Evolutionary conservation across 495 filamentous ascomycete genomes (phyloP).

Genomic region (Corynascus novoguineensis): DNA sequence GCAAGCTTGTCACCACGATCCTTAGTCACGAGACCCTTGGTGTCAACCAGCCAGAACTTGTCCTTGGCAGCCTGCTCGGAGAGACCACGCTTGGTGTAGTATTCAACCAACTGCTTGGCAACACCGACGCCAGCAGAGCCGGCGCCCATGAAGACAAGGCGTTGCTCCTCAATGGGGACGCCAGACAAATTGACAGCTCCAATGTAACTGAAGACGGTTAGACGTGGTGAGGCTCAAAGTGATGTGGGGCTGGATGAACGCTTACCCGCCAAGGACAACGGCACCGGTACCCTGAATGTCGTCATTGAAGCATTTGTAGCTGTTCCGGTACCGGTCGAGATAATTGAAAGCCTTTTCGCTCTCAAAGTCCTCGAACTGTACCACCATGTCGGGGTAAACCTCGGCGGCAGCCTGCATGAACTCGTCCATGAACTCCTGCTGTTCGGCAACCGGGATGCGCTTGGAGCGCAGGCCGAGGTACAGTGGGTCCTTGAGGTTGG

Average conservation of each 20-base stretch:
- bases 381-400: constrained; percentile 85
- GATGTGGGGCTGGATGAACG: constrained; percentile 10
- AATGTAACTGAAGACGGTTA: constrained; percentile 57
- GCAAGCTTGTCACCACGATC: constrained; percentile 92
- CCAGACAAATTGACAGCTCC: constrained; percentile 86
- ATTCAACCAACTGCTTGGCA: constrained; percentile 92
- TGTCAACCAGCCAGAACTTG: constrained; percentile 98
- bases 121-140: constrained; percentile 95
- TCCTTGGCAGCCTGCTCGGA: constrained; percentile 82
- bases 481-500: constrained; percentile 81
- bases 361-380: constrained; percentile 99
- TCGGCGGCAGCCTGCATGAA: constrained; percentile 89
- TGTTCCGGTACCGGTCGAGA: constrained; percentile 77
- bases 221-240: neutral
- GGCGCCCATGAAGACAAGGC: constrained; percentile 92
- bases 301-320: constrained; percentile 95
- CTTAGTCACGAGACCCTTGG: constrained; percentile 86
- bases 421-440: constrained; percentile 93
- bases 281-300: constrained; percentile 98
- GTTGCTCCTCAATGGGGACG: constrained; percentile 82
- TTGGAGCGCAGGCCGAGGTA: constrained; percentile 85
- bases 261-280: constrained; percentile 80
- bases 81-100: constrained; percentile 87
- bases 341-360: constrained; percentile 87
- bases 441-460: constrained; percentile 74